These are phyloP conservation scores for Salvia sclarea DNA, from an alignment of 305 asterid genomes.

Conservation along the genomic window DNA sequence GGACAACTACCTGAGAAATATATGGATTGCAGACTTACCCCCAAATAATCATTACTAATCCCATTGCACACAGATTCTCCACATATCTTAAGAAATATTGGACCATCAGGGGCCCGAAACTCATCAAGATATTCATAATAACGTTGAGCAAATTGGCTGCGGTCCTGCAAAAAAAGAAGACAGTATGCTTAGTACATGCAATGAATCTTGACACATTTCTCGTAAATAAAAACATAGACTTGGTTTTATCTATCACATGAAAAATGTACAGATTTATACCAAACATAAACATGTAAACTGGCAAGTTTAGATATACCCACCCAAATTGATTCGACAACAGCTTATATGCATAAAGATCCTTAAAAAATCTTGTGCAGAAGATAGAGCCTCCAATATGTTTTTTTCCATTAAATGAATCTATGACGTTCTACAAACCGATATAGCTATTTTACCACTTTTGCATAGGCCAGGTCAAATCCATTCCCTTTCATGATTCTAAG, in stretches of 20 bases:
- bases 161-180: conserved; percentile 59
- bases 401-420: background rate
- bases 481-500: background rate
- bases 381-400: background rate
- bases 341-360: background rate
- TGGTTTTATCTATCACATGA: background rate
- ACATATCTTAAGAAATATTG: conserved; percentile 78
- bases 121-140: conserved; percentile 84
- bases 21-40: conserved; percentile 47
- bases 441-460: background rate
- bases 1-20: background rate
- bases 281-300: background rate
- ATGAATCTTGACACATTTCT: background rate
- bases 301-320: background rate
- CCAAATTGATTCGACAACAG: background rate
- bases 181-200: conserved; percentile 11
- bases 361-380: background rate
- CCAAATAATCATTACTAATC: conserved; percentile 75
- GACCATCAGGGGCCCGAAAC: conserved; percentile 77
- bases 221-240: background rate
- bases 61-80: conserved; percentile 93
- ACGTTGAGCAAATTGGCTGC: conserved; percentile 72
- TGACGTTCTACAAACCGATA: background rate
- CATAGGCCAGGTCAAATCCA: background rate
- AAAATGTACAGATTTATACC: background rate